Base-by-base conservation (phyloP, 2,329 filamentous ascomycete species). In the Hypoxylon sp. region DNA sequence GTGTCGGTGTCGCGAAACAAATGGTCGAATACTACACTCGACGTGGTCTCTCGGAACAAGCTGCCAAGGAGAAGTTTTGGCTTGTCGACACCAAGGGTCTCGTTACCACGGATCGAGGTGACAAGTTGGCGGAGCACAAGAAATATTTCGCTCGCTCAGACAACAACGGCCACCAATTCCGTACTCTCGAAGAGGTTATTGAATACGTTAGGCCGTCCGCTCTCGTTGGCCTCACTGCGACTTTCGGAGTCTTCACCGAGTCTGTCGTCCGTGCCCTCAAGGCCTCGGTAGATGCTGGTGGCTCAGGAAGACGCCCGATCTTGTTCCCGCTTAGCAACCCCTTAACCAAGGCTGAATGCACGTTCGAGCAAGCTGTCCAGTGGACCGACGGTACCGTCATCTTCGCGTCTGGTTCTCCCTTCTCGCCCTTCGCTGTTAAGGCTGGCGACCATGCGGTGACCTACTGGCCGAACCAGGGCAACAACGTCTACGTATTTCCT, bases 321-420 rank as follows among this genome's bases (percentile, higher is more conserved):
- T 91, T 97, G 74, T 98, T 99, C 88, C 95, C 95, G 57, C 89
- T 99, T 44, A 97, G 93, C 80, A 98, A 99, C 83, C 96, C 96
- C 51, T 89, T 94, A 53, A 94, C 91, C 81, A 97, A 98, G 84
- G 96, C 95, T 7, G 96, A 99, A 82, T 98, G 96, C 83, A 97
- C 93, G 14, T 98, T 96, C 75, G 94, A 97, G 84, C 92, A 96
- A 76, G 96, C 96, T 14, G 87, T 98, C 75, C 87, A 89, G 74
- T 89, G 95, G 89, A 98, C 95, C 9, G 91, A 98, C 63, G 95
- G 95, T 66, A 92, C 89, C 58, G 93, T 89, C 73, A 89, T 99
- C 77, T 99, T 99, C 76, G 96, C 96, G 52, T 97, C 93, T 4
- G 96, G 96, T 68, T 97, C 93, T 50, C 96, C 96, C 12, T 98